Evolutionary conservation across 2,329 filamentous ascomycete species (phyloP).

Genomic region (Thielaviopsis euricoi): DNA sequence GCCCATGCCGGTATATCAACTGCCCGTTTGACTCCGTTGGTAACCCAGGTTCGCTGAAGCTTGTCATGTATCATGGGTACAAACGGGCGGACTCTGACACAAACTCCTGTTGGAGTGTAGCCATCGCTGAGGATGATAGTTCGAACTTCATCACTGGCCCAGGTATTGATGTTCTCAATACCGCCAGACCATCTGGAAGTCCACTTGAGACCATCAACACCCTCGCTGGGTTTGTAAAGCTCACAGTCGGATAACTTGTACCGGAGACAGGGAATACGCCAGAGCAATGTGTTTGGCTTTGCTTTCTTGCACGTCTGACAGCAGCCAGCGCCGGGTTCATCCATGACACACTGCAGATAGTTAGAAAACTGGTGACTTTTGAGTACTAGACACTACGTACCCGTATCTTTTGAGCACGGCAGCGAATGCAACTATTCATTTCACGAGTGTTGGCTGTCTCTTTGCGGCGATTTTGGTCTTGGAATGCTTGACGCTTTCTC

Average conservation of each 20-base stretch:
- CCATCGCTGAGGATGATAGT: conserved; percentile 36
- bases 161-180: conserved; percentile 37
- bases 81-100: conserved; percentile 37
- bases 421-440: too few species aligned
- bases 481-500: too few species aligned
- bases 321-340: conserved; percentile 28
- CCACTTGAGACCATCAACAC: conserved; percentile 42
- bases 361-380: conserved; percentile 3
- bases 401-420: too few species aligned
- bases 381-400: too few species aligned
- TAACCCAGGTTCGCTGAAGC: conserved; percentile 36
- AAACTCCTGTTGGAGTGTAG: conserved; percentile 30
- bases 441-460: too few species aligned
- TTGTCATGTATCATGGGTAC: conserved; percentile 38
- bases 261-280: conserved; percentile 40
- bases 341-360: conserved; percentile 36
- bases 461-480: too few species aligned
- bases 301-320: conserved; percentile 39
- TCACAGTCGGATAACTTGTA: conserved; percentile 43
- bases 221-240: conserved; percentile 37
- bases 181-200: conserved; percentile 40
- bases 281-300: conserved; percentile 28
- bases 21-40: conserved; percentile 27
- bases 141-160: conserved; percentile 35
- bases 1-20: conserved; percentile 39